A percentile compares a stretch with the other conserved stretches of the same genome.
Evolutionary conservation across 1,284 basidiomycete species (phyloP).

Genomic region (Apiotrichum domesticum): DNA sequence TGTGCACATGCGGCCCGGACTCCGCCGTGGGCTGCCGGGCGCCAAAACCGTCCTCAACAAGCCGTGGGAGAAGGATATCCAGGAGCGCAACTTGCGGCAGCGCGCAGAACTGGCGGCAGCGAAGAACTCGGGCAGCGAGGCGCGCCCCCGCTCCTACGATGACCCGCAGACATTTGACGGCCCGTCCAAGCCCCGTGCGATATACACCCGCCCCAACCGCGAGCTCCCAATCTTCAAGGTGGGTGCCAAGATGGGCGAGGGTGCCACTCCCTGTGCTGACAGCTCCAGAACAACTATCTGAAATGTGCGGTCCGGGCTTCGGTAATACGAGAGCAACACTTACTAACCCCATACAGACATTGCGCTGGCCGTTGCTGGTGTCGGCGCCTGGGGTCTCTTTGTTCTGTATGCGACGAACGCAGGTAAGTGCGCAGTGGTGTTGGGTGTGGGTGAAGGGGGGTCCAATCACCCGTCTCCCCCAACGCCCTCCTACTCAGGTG

Average conservation of each 20-base stretch:
- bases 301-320: slow-evolving; percentile 24
- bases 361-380: slow-evolving; percentile 30
- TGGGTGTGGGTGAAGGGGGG: no score
- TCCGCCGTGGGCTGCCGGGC: slow-evolving; percentile 29
- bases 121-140: neutral
- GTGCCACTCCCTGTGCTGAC: neutral
- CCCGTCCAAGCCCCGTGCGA: slow-evolving; percentile 10
- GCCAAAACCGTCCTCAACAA: neutral
- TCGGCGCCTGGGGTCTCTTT: slow-evolving; percentile 41
- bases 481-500: no score
- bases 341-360: slow-evolving; percentile 23
- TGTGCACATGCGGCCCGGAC: slow-evolving; percentile 28
- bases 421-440: slow-evolving; percentile 19
- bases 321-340: neutral
- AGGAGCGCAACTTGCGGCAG: neutral
- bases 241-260: slow-evolving; percentile 7
- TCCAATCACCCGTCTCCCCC: no score
- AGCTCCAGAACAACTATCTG: slow-evolving; percentile 27
- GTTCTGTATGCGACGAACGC: slow-evolving; percentile 45
- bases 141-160: slow-evolving; percentile 4
- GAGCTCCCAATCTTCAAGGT: slow-evolving; percentile 37
- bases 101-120: neutral
- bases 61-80: slow-evolving; percentile 13
- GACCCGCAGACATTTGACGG: slow-evolving; percentile 12
- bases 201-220: slow-evolving; percentile 13